Base-by-base conservation (phyloP, 768 basidiomycete species). In the Pisolithus marmoratus region DNA sequence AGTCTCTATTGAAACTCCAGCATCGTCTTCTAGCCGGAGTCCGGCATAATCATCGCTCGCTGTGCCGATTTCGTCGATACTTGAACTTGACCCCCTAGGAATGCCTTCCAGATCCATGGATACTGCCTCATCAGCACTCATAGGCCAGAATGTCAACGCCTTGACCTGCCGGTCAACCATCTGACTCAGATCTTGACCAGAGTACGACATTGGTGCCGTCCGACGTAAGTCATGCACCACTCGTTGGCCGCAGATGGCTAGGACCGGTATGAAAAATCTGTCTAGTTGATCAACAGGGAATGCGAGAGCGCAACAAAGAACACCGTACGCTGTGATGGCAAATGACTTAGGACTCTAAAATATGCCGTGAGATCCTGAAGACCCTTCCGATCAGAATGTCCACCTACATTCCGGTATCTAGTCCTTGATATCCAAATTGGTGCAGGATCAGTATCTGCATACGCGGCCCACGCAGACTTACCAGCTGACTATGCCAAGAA, bases 161-260 rank as follows among this genome's bases (percentile, higher is more conserved):
- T 19, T 19, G 14, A 45, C 27, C 43, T 45, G 43, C 6, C 15
- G 43, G 14, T 17, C 12, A 12, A 45, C 6, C 8, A 12, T 26
- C 11, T 45, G 43, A 15, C 43, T 45, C 24, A 49, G 31, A 23
- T 49, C 48, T 38, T 24, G 38, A 31, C 38, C 41, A 7, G 19
- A n/a, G 38, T 6, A 49, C 23, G 37, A 6, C 24, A 17, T 5
- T n/a, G 8, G 15, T 27, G 22, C 19, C 17, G 22, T 15, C 24
- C 24, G 22, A 22, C 50, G 50, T n/a, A 51, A 29, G 42, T 51
- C 36, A 36, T 42, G 42, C 17, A 51, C 50, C 19, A 49, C 38
- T 29, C 40, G 11, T 20, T 49, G 48, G 26, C 38, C n/a, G 22
- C 15, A 26, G 27, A 45, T 45, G 40, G 17, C 11, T 14, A 46